Evolutionary conservation across 768 basidiomycete species (phyloP).

Genomic region (Artomyces pyxidatus): DNA sequence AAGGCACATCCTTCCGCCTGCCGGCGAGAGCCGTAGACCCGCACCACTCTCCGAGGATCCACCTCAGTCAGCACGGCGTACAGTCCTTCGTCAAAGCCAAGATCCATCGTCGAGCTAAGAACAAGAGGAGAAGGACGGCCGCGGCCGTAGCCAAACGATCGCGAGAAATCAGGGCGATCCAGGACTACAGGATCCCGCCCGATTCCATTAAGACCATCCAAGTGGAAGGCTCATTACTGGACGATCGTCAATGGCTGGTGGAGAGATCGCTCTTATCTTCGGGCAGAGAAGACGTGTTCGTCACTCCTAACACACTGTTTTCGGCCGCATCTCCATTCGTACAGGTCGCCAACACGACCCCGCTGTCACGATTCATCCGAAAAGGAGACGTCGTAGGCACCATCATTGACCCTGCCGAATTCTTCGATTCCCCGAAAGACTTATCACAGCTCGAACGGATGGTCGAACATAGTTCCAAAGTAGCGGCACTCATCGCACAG

Average conservation of each 20-base stretch:
- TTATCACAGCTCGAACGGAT: not conserved
- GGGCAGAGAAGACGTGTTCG: not conserved
- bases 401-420: not conserved
- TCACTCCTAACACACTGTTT: not conserved
- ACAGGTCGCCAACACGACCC: not conserved
- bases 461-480: not conserved
- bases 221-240: not conserved
- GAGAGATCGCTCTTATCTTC: constrained; percentile 1
- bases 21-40: not conserved
- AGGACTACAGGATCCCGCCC: constrained; percentile 1
- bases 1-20: no score
- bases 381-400: not conserved
- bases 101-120: not conserved
- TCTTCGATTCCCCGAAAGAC: not conserved
- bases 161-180: not conserved
- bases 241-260: not conserved
- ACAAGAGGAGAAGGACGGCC: not conserved
- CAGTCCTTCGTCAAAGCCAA: not conserved
- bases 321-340: not conserved
- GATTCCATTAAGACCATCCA: not conserved
- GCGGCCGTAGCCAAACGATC: not conserved
- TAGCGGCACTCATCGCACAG: not conserved
- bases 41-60: not conserved
- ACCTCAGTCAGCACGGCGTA: not conserved
- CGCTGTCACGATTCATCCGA: not conserved